Conservation (phyloP, 1,284 basidiomycete species). For the Puccinia hordei region DNA sequence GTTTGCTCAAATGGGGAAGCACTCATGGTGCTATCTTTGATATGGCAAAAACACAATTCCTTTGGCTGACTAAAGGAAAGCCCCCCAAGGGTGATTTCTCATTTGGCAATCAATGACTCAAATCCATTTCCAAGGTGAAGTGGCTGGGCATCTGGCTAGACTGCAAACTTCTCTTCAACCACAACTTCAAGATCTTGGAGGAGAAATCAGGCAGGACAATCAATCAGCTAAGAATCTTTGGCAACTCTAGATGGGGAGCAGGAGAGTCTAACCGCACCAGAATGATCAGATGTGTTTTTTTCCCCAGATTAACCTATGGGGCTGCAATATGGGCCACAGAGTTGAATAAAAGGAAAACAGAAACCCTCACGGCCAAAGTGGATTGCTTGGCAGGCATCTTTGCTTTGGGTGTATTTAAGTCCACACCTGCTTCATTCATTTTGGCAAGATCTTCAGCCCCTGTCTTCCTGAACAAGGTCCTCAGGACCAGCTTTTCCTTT, state of each 20-base stretch:
- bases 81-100: rapidly evolving
- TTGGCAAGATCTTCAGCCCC: background rate
- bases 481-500: background rate
- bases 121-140: background rate
- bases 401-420: background rate
- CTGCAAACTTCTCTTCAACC: background rate
- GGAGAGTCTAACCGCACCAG: background rate
- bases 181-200: background rate
- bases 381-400: background rate
- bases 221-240: conserved; percentile 5
- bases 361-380: too few species aligned
- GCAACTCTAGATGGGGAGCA: background rate
- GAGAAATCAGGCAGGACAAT: background rate
- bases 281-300: background rate
- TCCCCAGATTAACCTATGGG: background rate
- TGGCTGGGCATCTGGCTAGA: background rate
- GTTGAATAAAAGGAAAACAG: background rate
- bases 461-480: background rate
- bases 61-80: background rate
- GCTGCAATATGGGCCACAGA: background rate
- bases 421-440: background rate
- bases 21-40: conserved; percentile 18
- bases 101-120: background rate
- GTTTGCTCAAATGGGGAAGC: background rate
- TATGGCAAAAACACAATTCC: background rate